phyloP scores from a whole-genome alignment of 1,139 yeast genomes.

The Kluyveromyces sp. region DNA sequence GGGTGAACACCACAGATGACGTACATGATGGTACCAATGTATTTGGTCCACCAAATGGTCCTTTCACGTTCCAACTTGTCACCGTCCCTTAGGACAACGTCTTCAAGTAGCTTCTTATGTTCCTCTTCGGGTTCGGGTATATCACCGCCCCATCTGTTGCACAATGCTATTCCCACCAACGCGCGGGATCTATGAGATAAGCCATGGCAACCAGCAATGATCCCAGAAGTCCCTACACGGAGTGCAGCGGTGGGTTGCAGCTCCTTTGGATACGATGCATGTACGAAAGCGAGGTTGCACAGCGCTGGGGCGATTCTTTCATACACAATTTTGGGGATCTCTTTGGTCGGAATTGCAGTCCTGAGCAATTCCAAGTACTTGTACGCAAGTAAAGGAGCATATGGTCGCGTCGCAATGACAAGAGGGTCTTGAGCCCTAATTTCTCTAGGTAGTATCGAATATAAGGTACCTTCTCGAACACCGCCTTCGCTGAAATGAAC shows the following conservation, averaged over 20 bases:
- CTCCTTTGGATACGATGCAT: conserved; percentile 64
- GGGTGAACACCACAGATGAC: conserved; percentile 70
- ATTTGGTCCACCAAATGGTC: conserved; percentile 58
- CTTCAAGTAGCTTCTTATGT: conserved; percentile 39
- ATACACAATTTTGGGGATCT: conserved; percentile 50
- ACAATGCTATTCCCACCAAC: conserved; percentile 56
- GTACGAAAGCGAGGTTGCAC: conserved; percentile 62
- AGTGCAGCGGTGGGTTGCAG: conserved; percentile 64
- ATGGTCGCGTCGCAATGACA: conserved; percentile 54
- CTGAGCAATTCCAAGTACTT: conserved; percentile 44
- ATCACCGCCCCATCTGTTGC: conserved; percentile 74
- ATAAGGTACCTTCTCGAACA: conserved; percentile 62
- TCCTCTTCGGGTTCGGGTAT: conserved; percentile 46
- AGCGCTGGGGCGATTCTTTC: conserved; percentile 57
- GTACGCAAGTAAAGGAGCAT: conserved; percentile 52
- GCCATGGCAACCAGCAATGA: conserved; percentile 64
- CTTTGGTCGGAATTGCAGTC: conserved; percentile 45
- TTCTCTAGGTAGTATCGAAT: conserved; percentile 47
- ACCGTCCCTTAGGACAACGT: conserved; percentile 42
- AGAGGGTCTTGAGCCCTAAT: conserved; percentile 58
- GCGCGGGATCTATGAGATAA: conserved; percentile 60
- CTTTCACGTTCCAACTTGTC: conserved; percentile 39
- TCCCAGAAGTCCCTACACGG: conserved; percentile 60
- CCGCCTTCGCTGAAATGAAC: conserved; percentile 66
- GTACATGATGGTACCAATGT: conserved; percentile 60